Percentiles rank a stretch among this genome's conserved stretches.
phyloP scores from a whole-genome alignment of 2,329 filamentous ascomycete species.

The Myotisia sp. region DNA sequence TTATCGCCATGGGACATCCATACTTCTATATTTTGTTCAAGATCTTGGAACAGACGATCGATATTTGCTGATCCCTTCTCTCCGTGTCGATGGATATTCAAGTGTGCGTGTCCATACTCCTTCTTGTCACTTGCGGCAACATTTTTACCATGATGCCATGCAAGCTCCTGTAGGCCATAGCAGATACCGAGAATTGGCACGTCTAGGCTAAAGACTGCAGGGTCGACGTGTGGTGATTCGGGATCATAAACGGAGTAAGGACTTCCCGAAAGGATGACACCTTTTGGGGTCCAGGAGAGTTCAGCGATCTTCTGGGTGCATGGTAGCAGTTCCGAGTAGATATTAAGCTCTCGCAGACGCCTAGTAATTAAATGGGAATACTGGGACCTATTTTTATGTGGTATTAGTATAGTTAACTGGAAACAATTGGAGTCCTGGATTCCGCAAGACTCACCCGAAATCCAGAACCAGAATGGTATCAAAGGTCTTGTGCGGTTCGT shows the following conservation, averaged over 20 bases:
- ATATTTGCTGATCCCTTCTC: constrained; percentile 35
- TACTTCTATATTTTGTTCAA: constrained; percentile 56
- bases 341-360: constrained; percentile 48
- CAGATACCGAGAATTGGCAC: constrained; percentile 50
- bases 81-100: constrained; percentile 45
- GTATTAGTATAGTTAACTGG: neutral
- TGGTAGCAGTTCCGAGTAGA: constrained; percentile 78
- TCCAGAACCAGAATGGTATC: constrained; percentile 16
- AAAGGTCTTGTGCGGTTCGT: constrained; percentile 19
- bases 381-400: constrained; percentile 6
- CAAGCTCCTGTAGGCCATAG: constrained; percentile 55
- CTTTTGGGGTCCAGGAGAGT: constrained; percentile 64
- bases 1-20: constrained; percentile 91
- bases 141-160: constrained; percentile 52
- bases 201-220: constrained; percentile 60
- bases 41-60: constrained; percentile 62
- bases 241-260: constrained; percentile 69
- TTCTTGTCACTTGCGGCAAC: constrained; percentile 53
- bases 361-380: constrained; percentile 9
- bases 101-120: constrained; percentile 57
- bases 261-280: constrained; percentile 64
- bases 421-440: neutral
- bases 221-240: constrained; percentile 65
- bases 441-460: constrained; percentile 8
- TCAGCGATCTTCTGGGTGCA: constrained; percentile 71